A percentile compares a stretch with the other conserved stretches of the same genome.
Evolutionary conservation across 1,284 basidiomycete genomes (phyloP).

Genomic region (Rugosomyces carneus): DNA sequence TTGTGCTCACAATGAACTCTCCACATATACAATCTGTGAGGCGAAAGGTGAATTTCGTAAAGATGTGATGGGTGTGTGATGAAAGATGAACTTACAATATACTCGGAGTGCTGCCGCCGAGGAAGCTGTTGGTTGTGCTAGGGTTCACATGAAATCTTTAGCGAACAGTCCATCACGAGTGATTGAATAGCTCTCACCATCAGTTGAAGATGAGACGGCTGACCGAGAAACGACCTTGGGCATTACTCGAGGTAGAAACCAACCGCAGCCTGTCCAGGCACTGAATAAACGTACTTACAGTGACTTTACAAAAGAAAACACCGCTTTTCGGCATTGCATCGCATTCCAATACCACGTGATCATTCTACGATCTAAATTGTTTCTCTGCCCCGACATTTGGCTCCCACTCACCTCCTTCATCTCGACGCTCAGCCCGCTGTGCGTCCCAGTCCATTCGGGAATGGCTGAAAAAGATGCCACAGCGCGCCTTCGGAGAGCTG

Average conservation of each 20-base stretch:
- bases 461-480: conserved; percentile 82
- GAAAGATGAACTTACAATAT: conserved; percentile 54
- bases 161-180: conserved; percentile 5
- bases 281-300: neutral
- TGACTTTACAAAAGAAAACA: conserved; percentile 4
- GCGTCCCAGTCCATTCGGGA: conserved; percentile 17
- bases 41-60: conserved; percentile 8
- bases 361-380: conserved; percentile 15
- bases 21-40: conserved; percentile 75
- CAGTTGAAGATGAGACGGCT: conserved; percentile 73
- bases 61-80: neutral
- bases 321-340: conserved; percentile 15
- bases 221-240: conserved; percentile 80
- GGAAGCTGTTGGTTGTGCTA: conserved; percentile 74
- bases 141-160: conserved; percentile 9
- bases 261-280: neutral
- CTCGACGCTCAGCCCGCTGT: conserved; percentile 17
- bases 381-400: conserved; percentile 9
- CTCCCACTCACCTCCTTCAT: conserved; percentile 11
- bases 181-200: conserved; percentile 45
- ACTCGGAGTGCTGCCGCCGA: conserved; percentile 70
- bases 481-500: conserved; percentile 68
- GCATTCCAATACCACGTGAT: conserved; percentile 18
- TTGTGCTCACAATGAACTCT: conserved; percentile 69
- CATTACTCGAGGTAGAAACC: conserved; percentile 35